phyloP scores from a whole-genome alignment of 352 stramenopile genomes.

The Phytophthora brassicae region DNA sequence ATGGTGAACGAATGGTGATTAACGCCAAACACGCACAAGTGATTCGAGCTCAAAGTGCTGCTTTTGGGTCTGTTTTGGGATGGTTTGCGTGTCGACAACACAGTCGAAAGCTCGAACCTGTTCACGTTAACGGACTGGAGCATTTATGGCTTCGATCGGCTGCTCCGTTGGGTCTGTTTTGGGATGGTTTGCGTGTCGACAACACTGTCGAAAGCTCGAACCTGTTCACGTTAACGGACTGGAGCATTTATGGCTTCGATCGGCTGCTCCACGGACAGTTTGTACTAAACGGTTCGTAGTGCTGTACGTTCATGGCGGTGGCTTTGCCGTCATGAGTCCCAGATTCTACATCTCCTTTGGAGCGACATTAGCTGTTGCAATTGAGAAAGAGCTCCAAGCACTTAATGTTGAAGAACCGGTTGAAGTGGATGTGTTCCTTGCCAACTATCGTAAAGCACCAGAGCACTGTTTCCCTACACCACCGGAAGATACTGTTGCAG shows the following conservation, averaged over 20 bases:
- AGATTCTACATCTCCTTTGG: conserved; percentile 40
- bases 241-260: conserved; percentile 46
- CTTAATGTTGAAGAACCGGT: conserved; percentile 9
- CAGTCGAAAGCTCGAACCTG: conserved; percentile 23
- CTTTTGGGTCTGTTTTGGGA: conserved; percentile 29
- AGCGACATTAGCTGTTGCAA: conserved; percentile 22
- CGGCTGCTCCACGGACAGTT: neutral
- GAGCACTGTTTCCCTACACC: conserved; percentile 43
- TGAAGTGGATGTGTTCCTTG: conserved; percentile 44
- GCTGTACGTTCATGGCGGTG: conserved; percentile 61
- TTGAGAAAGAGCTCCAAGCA: conserved; percentile 27
- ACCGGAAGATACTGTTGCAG: conserved; percentile 37
- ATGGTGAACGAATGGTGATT: conserved; percentile 35
- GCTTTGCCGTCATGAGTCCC: conserved; percentile 48
- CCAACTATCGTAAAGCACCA: conserved; percentile 52
- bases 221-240: conserved; percentile 34
- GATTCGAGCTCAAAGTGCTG: conserved; percentile 36
- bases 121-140: conserved; percentile 37
- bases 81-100: conserved; percentile 32
- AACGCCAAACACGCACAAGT: conserved; percentile 33
- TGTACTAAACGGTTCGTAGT: conserved; percentile 36
- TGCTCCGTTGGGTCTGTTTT: conserved; percentile 26
- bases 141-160: conserved; percentile 42
- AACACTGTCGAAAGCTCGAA: conserved; percentile 26
- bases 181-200: conserved; percentile 30